Conservation (phyloP, 1,139 yeast species). For the Blastobotrys ciferrii region DNA sequence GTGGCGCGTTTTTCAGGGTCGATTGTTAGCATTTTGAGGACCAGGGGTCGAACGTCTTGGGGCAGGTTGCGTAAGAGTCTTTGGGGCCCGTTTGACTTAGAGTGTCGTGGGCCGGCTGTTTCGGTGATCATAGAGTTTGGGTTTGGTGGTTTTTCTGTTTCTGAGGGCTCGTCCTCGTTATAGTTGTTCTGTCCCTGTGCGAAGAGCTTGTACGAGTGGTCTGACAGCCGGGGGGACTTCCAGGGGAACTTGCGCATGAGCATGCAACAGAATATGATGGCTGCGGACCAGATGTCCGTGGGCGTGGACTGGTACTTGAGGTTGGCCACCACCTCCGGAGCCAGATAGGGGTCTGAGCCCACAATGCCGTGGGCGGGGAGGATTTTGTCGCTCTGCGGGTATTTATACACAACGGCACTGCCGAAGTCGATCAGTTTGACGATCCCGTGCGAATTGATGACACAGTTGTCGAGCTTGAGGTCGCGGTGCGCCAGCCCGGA, state of each 20-base stretch:
- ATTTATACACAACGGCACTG: slow-evolving; percentile 87
- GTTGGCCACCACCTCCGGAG: slow-evolving; percentile 86
- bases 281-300: slow-evolving; percentile 93
- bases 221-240: slow-evolving; percentile 90
- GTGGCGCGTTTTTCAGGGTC: slow-evolving; percentile 55
- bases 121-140: slow-evolving; percentile 10
- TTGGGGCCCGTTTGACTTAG: slow-evolving; percentile 28
- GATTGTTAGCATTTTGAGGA: slow-evolving; percentile 36
- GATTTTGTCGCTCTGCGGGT: slow-evolving; percentile 78
- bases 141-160: neutral
- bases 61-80: slow-evolving; percentile 37
- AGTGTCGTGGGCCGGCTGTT: slow-evolving; percentile 3
- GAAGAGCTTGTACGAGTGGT: slow-evolving; percentile 68
- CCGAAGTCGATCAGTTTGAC: slow-evolving; percentile 93
- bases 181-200: slow-evolving; percentile 8
- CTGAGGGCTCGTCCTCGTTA: neutral
- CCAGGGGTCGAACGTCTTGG: slow-evolving; percentile 34
- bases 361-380: slow-evolving; percentile 88
- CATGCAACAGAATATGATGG: slow-evolving; percentile 93
- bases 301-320: slow-evolving; percentile 88
- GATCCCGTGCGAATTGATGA: slow-evolving; percentile 78
- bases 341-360: slow-evolving; percentile 91
- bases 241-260: slow-evolving; percentile 91
- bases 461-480: slow-evolving; percentile 90
- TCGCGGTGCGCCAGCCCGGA: slow-evolving; percentile 92